Evolutionary conservation across 2,329 filamentous ascomycete species (phyloP), one percentile per base, ranked within the genome.

Genomic region (Endoconidiophora polonica): DNA sequence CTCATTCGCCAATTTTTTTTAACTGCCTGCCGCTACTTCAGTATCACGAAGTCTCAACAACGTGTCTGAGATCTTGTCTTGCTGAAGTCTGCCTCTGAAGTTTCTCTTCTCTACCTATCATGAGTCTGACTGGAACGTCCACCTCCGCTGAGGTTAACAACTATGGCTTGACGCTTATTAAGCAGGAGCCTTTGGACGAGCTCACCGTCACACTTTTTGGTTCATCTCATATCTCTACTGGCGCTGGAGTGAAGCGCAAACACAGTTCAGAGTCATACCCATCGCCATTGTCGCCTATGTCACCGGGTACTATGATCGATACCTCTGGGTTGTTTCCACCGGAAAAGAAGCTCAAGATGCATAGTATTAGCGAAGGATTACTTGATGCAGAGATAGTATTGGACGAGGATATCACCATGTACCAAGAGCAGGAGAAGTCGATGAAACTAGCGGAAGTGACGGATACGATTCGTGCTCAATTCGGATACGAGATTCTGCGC

Each of bases 401-500:
- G 47, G 47, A 44, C 43, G 18, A 37, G 40, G 47, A 49, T 33
- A 16, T 22, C 29, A 16, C 29, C 20, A 37, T 39, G 44, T 33
- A 46, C n/a, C 29, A 20, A 38, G 22, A 38, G 36, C 44, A 46
- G 23, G 26, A 33, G 12, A 33, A 33, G 26, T 38, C 44, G 4
- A 23, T 37, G 18, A 46, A 46, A 37, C 29, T 49, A 23, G 44
- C 47, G 12, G 47, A 49, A 37, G 24, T 48, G 42, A 46, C 18
- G 24, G 54, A 55, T 43, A 33, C 48, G 10, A 83, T 96, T 61
- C 81, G 87, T 61, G 79, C 86, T 55, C 84, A 95, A 65, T 82
- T 96, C 63, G 85, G 87, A 59, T 76, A 91, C 56, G 88, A 95
- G 68, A 88, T 96, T 48, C 68, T 96, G 55, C 69, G 93, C 62